Base-by-base conservation (phyloP, 805 yeast genomes). In the Spathaspora girioi region DNA sequence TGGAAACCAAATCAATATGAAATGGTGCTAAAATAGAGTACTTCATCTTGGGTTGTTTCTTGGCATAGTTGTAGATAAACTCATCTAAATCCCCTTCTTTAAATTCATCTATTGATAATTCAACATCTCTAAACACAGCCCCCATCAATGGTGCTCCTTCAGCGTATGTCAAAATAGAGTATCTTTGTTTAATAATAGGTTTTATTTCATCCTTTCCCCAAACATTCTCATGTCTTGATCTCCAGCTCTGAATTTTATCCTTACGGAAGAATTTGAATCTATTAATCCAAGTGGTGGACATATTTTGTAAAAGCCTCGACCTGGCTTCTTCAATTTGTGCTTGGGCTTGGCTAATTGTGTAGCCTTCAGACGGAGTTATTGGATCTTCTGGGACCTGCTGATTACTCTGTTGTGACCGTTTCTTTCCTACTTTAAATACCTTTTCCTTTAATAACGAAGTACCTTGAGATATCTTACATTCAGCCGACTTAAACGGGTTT, bases 1-100 rank as follows among this genome's bases (percentile, higher is more conserved):
- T 67, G 38, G 81, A 77, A 50, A 63, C 69, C 10, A 84, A 58
- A n/a, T 70, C 70, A 9, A 81, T 52, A 46, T 70, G 75, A 46
- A 81, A 52, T 0, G 87, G 84, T 7, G 81, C 62, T 40, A 84
- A 66, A 19, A 83, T 76, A 6, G 88, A 81, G 59, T 83, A 85
- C 5, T 63, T 64, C 49, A 76, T 71, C 45, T 66, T 73, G 0
- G 90, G 89, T 52, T 82, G 81, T 1, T 79, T 77, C 53, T 81
- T 68, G 5, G 73, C 76, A 46, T 64, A 60, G 0, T 64, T 62
- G 43, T 59, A 57, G n/a, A 75, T 56, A 48, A 72, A 75, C 31
- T 69, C 56, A 48, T 73, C 71, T n/a, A 75, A 54, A 50, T 74
- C 71, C 3, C 56, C 59, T 3, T 17, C 23, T 11, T 57, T 49